A percentile compares a stretch with the other conserved stretches of the same genome.
phyloP scores from a whole-genome alignment of 306 rosid species.

The Casuarina equisetifolia region DNA sequence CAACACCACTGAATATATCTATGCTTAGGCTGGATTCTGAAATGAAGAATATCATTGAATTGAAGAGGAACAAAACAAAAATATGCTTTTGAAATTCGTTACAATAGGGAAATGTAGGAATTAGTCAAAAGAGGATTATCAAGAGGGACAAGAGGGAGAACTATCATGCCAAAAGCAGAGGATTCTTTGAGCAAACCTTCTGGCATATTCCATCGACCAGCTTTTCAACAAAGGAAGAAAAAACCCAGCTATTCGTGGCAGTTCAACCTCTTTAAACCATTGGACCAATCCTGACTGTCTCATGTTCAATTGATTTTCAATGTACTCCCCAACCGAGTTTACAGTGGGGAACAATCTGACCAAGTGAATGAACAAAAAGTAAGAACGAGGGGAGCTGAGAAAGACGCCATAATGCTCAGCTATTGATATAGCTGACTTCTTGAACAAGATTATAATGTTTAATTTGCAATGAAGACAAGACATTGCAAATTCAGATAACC shows the following conservation, averaged over 20 bases:
- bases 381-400: slow-evolving; percentile 15
- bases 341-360: slow-evolving; percentile 56
- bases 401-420: background rate
- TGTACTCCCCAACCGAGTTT: slow-evolving; percentile 38
- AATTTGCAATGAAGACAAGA: slow-evolving; percentile 2
- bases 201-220: slow-evolving; percentile 76
- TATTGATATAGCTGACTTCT: slow-evolving; percentile 3
- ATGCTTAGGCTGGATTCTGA: slow-evolving; percentile 40
- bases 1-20: slow-evolving; percentile 65
- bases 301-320: slow-evolving; percentile 44
- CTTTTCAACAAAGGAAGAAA: slow-evolving; percentile 61
- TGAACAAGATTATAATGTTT: slow-evolving; percentile 11
- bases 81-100: slow-evolving; percentile 1
- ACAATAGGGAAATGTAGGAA: background rate
- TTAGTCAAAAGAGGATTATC: background rate
- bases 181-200: slow-evolving; percentile 59
- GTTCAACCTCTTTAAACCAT: slow-evolving; percentile 59
- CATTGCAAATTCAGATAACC: background rate
- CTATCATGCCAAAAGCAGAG: slow-evolving; percentile 26
- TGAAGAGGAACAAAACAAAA: slow-evolving; percentile 1
- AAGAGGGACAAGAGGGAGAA: slow-evolving; percentile 17
- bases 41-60: slow-evolving; percentile 20
- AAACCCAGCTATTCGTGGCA: slow-evolving; percentile 47
- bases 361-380: slow-evolving; percentile 28
- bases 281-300: slow-evolving; percentile 49